Percentiles rank a stretch among this genome's conserved stretches.
These are phyloP conservation scores for Lipomyces mesembrius DNA, from an alignment of 805 yeast genomes.

Conservation along the genomic window DNA sequence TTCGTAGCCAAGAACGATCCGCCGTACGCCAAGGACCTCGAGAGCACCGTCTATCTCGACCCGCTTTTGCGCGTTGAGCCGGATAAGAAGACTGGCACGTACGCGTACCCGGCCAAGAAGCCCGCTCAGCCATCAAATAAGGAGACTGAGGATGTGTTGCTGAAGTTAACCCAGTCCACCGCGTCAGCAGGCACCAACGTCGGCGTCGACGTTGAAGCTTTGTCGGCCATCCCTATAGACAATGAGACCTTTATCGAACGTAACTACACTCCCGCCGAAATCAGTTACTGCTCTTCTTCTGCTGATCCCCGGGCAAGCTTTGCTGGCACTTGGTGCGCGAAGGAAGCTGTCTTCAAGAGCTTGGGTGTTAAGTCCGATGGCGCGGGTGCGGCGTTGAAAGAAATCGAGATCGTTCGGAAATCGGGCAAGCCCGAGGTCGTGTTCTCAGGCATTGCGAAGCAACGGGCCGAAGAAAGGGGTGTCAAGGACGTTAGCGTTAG, in stretches of 20 bases:
- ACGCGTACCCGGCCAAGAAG: slow-evolving; percentile 37
- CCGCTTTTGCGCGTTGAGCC: slow-evolving; percentile 82
- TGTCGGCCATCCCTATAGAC: slow-evolving; percentile 78
- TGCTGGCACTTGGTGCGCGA: slow-evolving; percentile 99
- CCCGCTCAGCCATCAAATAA: slow-evolving; percentile 42
- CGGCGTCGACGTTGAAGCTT: slow-evolving; percentile 96
- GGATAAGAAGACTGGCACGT: slow-evolving; percentile 44
- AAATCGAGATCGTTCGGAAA: slow-evolving; percentile 79
- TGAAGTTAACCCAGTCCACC: slow-evolving; percentile 55
- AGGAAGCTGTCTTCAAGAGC: slow-evolving; percentile 98
- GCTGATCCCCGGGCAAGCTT: slow-evolving; percentile 84
- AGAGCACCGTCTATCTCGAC: slow-evolving; percentile 89
- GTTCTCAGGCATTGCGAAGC: slow-evolving; percentile 75
- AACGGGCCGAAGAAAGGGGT: slow-evolving; percentile 73
- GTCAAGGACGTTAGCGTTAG: slow-evolving; percentile 78
- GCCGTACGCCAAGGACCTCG: slow-evolving; percentile 88
- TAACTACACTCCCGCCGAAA: slow-evolving; percentile 85
- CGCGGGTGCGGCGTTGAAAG: slow-evolving; percentile 91
- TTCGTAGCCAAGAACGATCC: slow-evolving; percentile 92
- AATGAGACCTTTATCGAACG: slow-evolving; percentile 90
- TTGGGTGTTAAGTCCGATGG: slow-evolving; percentile 88
- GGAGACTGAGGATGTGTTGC: slow-evolving; percentile 68
- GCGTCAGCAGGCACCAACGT: slow-evolving; percentile 59
- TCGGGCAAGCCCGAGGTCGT: slow-evolving; percentile 80
- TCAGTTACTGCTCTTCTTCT: slow-evolving; percentile 72